Conservation (phyloP, 108 stramenopile species). For the Cyclotella sp. region DNA sequence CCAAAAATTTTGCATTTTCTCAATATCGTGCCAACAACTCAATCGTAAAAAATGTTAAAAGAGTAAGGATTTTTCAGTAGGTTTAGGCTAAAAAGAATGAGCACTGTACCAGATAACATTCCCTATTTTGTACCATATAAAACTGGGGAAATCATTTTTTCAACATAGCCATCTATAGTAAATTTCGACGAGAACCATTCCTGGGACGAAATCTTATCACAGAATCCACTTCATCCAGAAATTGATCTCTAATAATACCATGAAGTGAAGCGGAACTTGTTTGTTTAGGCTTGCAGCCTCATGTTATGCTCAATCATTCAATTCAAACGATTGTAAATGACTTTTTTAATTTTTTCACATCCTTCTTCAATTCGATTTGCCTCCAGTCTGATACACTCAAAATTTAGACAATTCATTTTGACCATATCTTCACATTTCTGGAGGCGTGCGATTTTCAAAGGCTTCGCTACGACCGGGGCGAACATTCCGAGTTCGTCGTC, state of each 20-base stretch:
- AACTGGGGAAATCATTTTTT: no score
- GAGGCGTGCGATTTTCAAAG: slow-evolving; percentile 65
- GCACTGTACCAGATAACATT: no score
- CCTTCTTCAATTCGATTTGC: slow-evolving; percentile 64
- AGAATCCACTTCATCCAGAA: no score
- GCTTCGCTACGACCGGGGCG: slow-evolving; percentile 52
- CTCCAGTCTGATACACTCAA: slow-evolving; percentile 65
- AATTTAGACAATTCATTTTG: slow-evolving; percentile 64
- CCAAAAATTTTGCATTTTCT: no score
- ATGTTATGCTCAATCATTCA: not conserved
- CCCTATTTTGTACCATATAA: no score
- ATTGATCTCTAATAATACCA: not conserved
- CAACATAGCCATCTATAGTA: no score
- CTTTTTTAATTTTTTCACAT: slow-evolving; percentile 59
- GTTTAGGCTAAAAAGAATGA: no score
- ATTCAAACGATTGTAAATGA: slow-evolving; percentile 46
- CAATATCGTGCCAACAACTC: no score
- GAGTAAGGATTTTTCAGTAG: no score
- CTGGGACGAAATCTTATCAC: no score
- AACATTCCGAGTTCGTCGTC: slow-evolving; percentile 66
- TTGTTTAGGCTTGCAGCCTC: not conserved
- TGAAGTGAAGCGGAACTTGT: not conserved
- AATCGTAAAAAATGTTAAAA: no score
- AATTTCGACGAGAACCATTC: no score
- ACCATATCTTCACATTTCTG: slow-evolving; percentile 80